Evolutionary conservation across 2,329 filamentous ascomycete species (phyloP), one percentile per base, ranked within the genome.

Genomic region (Neofusicoccum laricinum): DNA sequence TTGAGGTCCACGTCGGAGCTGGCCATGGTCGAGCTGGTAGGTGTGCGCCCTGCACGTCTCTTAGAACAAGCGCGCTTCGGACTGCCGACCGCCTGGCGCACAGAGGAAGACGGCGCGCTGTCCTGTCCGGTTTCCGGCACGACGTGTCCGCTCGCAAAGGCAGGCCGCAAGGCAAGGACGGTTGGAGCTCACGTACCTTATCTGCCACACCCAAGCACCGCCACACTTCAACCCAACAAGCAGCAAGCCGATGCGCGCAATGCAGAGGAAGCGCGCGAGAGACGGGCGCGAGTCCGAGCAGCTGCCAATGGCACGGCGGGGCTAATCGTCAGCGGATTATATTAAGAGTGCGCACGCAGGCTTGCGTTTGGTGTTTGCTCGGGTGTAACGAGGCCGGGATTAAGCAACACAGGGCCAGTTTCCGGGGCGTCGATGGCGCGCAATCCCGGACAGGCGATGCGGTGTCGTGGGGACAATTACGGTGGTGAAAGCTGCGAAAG

Each of bases 1-100:
- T 98, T 99, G 81, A 97, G 93, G 78, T 99, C 95, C 67, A 98
- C 92, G 80, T 97, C 92, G 66, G 93, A 95, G 75, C 93, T 95
- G 80, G 95, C 95, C 95, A 98, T 99, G 76, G 21, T 53, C 17
- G 43, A 17, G 11, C 2, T 38, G 48, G 78, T 79, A 75, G 14
- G 36, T 32, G 17, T 30, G 17, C 5, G 15, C 10, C 19, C 49
- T 34, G 38, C 25, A 12, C 30, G 21, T 12, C 17, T 53, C 40
- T 48, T 11, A 51, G 30, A 5, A 25, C 30, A 5, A 5, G 6
- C 15, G 41, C 43, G 46, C n/a, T n/a, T n/a, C n/a, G n/a, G n/a
- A n/a, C n/a, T n/a, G n/a, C n/a, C n/a, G n/a, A n/a, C n/a, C n/a
- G n/a, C n/a, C 43, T 19, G 19, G 30, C 15, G 12, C 14, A 19